These are phyloP conservation scores for Brassica nigra DNA, from an alignment of 345 rosid genomes.

Conservation along the genomic window DNA sequence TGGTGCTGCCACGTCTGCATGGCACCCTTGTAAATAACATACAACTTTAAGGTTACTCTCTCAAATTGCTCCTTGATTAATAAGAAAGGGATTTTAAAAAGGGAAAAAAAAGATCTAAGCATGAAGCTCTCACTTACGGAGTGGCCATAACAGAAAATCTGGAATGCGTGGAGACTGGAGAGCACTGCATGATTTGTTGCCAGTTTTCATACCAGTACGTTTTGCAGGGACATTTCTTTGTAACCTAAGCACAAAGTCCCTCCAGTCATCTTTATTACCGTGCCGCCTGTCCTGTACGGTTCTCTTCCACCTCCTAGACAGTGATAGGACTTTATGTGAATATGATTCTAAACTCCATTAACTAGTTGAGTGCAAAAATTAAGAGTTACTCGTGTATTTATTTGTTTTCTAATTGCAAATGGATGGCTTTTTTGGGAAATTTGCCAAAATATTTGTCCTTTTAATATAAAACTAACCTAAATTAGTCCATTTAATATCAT, in stretches of 20 bases:
- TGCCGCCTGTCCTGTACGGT: neutral
- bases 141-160: neutral
- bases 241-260: neutral
- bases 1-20: too few relatives aligned
- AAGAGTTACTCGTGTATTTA: neutral
- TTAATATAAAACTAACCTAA: too few relatives aligned
- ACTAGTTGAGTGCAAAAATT: neutral
- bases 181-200: neutral
- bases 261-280: neutral
- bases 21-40: too few relatives aligned
- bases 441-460: too few relatives aligned
- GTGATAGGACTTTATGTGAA: neutral
- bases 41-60: too few relatives aligned
- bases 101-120: too few relatives aligned
- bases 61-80: too few relatives aligned
- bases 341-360: neutral
- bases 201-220: neutral
- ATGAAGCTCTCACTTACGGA: neutral
- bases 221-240: neutral
- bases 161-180: neutral
- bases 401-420: neutral
- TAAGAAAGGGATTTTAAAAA: too few relatives aligned
- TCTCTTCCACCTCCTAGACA: neutral
- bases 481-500: too few relatives aligned
- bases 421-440: too few relatives aligned